These are phyloP conservation scores for Ustilago lituana DNA, from an alignment of 1,284 basidiomycete species.

Conservation along the genomic window DNA sequence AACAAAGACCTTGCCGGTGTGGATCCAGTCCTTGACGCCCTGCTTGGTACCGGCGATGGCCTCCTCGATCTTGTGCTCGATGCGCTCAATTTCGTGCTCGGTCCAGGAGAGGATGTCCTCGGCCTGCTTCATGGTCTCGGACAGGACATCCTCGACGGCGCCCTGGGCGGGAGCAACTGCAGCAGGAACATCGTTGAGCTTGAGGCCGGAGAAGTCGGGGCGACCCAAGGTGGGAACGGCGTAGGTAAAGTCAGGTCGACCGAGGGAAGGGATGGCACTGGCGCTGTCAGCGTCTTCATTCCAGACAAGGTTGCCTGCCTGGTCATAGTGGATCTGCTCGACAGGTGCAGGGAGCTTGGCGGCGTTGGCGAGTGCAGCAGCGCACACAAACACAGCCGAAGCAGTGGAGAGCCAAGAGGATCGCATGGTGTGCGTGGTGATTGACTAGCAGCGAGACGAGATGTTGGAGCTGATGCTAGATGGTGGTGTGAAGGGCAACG, in stretches of 20 bases:
- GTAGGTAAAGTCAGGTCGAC: conserved; percentile 32
- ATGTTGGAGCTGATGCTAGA: conserved; percentile 1
- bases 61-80: conserved; percentile 46
- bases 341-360: conserved; percentile 41
- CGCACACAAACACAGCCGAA: conserved; percentile 56
- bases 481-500: conserved; percentile 7
- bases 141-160: conserved; percentile 68
- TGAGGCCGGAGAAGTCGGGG: conserved; percentile 51
- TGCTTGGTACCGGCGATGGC: conserved; percentile 36
- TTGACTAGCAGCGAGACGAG: background rate
- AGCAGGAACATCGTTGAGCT: conserved; percentile 27
- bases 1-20: conserved; percentile 68
- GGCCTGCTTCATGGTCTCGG: conserved; percentile 62
- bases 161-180: conserved; percentile 68
- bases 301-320: conserved; percentile 57
- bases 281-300: conserved; percentile 29
- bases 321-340: conserved; percentile 57
- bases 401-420: conserved; percentile 59
- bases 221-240: conserved; percentile 39
- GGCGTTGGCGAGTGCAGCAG: conserved; percentile 50
- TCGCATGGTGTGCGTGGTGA: conserved; percentile 34
- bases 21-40: conserved; percentile 44
- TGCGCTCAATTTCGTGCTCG: conserved; percentile 47
- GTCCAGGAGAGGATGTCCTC: conserved; percentile 66
- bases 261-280: conserved; percentile 30